phyloP scores from a whole-genome alignment of 164 flowering plant genomes.

The Chloranthus sessilifolius region DNA sequence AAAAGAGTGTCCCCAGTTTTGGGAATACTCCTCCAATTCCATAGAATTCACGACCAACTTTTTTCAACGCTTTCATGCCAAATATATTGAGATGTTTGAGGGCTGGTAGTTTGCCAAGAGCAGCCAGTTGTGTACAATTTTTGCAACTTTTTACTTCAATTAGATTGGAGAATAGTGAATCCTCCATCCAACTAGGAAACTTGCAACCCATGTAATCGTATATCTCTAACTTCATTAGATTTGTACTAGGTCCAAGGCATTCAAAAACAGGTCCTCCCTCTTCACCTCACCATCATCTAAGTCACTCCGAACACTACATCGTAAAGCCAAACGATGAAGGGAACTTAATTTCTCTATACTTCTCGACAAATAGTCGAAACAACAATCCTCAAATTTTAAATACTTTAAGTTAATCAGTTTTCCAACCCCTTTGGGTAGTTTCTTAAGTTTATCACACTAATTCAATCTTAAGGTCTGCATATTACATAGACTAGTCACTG shows the following conservation, averaged over 20 bases:
- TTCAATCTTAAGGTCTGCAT: constrained; percentile 5
- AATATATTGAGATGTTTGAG: background rate
- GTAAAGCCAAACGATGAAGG: background rate
- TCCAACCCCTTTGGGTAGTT: background rate
- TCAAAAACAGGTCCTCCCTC: constrained; percentile 1
- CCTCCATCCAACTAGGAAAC: constrained; percentile 6
- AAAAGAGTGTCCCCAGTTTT: background rate
- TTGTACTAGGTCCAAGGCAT: background rate
- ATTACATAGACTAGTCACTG: too few relatives aligned
- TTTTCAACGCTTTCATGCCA: background rate
- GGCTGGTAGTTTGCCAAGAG: background rate
- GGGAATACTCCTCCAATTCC: constrained; percentile 3
- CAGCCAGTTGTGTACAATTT: background rate
- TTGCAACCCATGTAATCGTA: background rate
- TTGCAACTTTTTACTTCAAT: background rate
- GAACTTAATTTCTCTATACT: background rate
- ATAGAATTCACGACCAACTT: background rate
- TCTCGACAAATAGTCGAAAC: background rate
- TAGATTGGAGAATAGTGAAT: background rate
- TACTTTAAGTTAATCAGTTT: constrained; percentile 5
- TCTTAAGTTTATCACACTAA: background rate
- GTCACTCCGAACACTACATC: background rate
- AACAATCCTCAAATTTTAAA: background rate
- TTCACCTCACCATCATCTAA: background rate
- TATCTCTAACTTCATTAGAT: background rate